Conservation (phyloP, 139 green algal species). For the Closterium sp. region DNA sequence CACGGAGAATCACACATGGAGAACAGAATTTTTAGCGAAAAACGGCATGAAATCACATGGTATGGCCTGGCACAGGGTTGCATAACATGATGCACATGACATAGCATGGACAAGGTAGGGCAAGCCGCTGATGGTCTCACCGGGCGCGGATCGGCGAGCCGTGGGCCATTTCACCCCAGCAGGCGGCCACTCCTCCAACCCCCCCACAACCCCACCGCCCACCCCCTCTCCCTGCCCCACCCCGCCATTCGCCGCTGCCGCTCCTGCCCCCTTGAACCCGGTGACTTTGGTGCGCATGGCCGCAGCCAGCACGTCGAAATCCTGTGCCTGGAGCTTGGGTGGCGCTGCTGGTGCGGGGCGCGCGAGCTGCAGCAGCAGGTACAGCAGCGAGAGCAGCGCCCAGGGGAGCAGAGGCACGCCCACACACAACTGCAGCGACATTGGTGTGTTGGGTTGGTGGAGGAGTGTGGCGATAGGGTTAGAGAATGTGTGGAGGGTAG, state of each 20-base stretch:
- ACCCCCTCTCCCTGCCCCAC: not conserved
- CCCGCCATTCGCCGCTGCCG: not conserved
- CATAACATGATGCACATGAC: not conserved
- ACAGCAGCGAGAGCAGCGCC: not conserved
- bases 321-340: not conserved
- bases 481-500: no score
- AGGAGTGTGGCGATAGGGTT: no score
- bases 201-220: not conserved
- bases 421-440: not conserved
- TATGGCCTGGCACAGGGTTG: not conserved
- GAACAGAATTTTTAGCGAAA: no score
- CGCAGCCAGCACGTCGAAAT: not conserved
- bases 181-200: not conserved
- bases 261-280: not conserved
- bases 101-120: not conserved
- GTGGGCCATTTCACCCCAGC: not conserved
- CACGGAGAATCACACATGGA: no score
- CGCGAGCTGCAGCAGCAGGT: not conserved
- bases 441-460: no score
- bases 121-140: not conserved
- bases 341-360: no score
- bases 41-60: no score
- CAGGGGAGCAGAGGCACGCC: not conserved
- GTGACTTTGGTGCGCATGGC: not conserved
- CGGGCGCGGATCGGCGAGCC: not conserved